A percentile compares a stretch with the other conserved stretches of the same genome.
Evolutionary conservation across 208 protist species (phyloP).

Genomic region (Trichomonas vaginalis): DNA sequence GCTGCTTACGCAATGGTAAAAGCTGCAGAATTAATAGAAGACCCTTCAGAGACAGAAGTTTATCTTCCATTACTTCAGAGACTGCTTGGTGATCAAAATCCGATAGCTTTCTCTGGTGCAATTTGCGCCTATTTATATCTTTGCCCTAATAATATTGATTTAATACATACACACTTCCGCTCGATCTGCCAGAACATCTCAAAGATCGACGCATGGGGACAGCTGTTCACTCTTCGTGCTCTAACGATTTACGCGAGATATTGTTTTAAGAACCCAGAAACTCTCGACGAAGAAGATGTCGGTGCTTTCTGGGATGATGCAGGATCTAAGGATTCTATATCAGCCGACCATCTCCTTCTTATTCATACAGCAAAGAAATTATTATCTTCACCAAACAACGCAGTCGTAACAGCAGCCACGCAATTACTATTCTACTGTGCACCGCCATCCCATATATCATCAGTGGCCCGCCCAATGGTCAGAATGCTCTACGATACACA

Average conservation of each 20-base stretch:
- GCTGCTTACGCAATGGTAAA: not conserved
- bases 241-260: not conserved
- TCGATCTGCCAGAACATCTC: not conserved
- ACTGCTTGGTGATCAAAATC: not conserved
- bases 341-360: not conserved
- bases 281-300: not conserved
- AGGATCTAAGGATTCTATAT: not conserved
- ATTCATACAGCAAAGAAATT: not conserved
- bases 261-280: conserved; percentile 7
- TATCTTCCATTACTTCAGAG: not conserved
- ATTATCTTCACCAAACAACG: not conserved
- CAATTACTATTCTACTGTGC: not conserved
- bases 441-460: not conserved
- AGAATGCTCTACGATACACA: not conserved
- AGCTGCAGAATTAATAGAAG: not conserved
- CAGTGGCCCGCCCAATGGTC: not conserved
- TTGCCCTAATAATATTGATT: not conserved
- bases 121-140: not conserved
- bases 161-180: not conserved
- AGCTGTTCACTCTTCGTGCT: not conserved
- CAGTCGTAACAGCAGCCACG: not conserved
- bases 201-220: not conserved
- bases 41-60: not conserved
- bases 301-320: not conserved
- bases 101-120: not conserved